These are phyloP conservation scores for Ophiostoma pallidulum DNA, from an alignment of 2,329 filamentous ascomycete species.

Conservation along the genomic window DNA sequence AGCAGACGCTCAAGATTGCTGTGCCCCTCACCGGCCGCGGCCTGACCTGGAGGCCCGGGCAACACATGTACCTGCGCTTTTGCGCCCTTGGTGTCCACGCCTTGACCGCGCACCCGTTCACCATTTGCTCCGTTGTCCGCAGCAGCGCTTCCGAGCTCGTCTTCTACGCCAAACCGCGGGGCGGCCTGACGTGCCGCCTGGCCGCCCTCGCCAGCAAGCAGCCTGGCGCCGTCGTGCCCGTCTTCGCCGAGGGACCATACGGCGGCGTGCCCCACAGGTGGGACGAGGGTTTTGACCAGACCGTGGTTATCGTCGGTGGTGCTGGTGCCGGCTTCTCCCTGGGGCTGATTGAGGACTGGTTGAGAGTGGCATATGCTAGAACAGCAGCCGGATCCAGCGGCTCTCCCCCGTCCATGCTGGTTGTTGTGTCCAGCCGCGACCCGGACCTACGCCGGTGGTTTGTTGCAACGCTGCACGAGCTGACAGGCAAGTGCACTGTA, in stretches of 20 bases:
- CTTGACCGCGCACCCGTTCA: constrained; percentile 16
- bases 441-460: constrained; percentile 23
- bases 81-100: constrained; percentile 8
- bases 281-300: constrained; percentile 30
- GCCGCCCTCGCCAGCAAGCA: constrained; percentile 28
- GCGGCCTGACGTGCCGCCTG: constrained; percentile 40
- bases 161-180: constrained; percentile 42
- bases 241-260: constrained; percentile 50
- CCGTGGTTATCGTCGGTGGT: constrained; percentile 44
- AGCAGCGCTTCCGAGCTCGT: constrained; percentile 30
- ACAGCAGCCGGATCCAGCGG: no score
- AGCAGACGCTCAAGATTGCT: constrained; percentile 32
- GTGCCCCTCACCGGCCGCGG: constrained; percentile 33
- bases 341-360: constrained; percentile 34
- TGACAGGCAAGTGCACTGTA: constrained; percentile 18
- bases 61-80: constrained; percentile 33
- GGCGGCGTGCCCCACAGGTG: constrained; percentile 37
- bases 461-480: constrained; percentile 19
- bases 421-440: constrained; percentile 25
- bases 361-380: no score
- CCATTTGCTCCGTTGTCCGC: constrained; percentile 11
- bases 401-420: no score
- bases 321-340: constrained; percentile 46
- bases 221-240: constrained; percentile 29
- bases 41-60: constrained; percentile 40